Conservation (phyloP, 495 filamentous ascomycete species). For the Talaromyces wortmannii region DNA sequence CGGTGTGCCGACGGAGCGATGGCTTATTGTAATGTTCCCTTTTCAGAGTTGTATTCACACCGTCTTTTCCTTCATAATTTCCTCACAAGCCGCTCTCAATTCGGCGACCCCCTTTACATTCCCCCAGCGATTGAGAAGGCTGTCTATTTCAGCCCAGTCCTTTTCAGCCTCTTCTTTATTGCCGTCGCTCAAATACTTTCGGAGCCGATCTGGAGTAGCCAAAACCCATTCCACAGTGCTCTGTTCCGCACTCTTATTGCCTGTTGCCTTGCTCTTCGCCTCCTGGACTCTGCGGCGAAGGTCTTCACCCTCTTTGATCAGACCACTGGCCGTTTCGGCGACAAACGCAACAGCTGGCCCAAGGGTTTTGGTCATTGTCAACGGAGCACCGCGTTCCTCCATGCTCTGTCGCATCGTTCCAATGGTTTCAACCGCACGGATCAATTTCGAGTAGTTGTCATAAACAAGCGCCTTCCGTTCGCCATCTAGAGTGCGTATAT, state of each 20-base stretch:
- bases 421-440: conserved; percentile 92
- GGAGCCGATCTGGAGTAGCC: conserved; percentile 45
- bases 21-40: background rate
- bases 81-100: conserved; percentile 51
- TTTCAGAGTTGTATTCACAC: background rate
- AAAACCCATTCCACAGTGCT: conserved; percentile 70
- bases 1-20: background rate
- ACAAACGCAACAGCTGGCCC: conserved; percentile 74
- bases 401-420: conserved; percentile 53
- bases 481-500: conserved; percentile 85
- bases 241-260: conserved; percentile 44
- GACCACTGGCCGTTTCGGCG: conserved; percentile 63
- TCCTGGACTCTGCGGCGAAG: conserved; percentile 26
- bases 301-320: conserved; percentile 51
- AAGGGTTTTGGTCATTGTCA: conserved; percentile 54
- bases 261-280: conserved; percentile 24
- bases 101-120: conserved; percentile 55
- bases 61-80: conserved; percentile 33
- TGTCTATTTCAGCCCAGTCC: conserved; percentile 49
- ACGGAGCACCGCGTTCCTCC: conserved; percentile 37
- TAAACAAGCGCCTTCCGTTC: conserved; percentile 96
- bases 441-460: conserved; percentile 96
- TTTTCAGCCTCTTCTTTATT: conserved; percentile 46
- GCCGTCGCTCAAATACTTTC: conserved; percentile 40
- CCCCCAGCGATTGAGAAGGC: conserved; percentile 45